Percentiles rank a stretch among this genome's conserved stretches.
Conservation (phyloP, 192 early-diverging fungal species). For the Helicostylum pulchrum region DNA sequence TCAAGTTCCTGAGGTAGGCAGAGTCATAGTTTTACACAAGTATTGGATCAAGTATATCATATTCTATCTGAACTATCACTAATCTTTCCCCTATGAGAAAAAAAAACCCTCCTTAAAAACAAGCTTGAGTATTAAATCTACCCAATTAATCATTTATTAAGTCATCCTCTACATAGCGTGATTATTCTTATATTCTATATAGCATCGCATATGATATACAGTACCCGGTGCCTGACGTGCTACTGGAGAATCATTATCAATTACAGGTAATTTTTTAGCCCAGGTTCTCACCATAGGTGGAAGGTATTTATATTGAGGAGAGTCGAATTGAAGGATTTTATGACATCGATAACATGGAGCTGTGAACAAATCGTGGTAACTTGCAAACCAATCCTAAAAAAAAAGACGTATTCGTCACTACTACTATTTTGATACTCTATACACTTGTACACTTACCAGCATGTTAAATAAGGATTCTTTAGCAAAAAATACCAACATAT, state of each 20-base stretch:
- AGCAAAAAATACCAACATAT: conserved; percentile 23
- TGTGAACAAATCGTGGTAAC: conserved; percentile 36
- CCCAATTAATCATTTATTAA: no score
- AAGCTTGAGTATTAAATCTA: no score
- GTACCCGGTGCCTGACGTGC: conserved; percentile 10
- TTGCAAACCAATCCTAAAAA: conserved; percentile 39
- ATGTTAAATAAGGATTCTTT: conserved; percentile 31
- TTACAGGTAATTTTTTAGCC: neutral
- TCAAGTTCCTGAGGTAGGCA: no score
- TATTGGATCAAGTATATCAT: no score
- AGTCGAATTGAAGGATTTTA: conserved; percentile 44
- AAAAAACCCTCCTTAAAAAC: no score
- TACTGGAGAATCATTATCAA: neutral
- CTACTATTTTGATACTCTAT: neutral
- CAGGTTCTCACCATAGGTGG: conserved; percentile 45
- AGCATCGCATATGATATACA: conserved; percentile 25
- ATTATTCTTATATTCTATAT: conserved; percentile 10
- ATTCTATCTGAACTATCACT: no score
- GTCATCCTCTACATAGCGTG: neutral
- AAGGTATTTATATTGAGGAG: conserved; percentile 45
- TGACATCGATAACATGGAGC: conserved; percentile 39
- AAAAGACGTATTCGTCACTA: neutral
- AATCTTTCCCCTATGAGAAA: no score
- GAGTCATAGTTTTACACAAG: no score
- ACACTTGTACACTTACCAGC: conserved; percentile 24